These are phyloP conservation scores for Tilletia indica DNA, from an alignment of 1,284 basidiomycete species.

Conservation along the genomic window DNA sequence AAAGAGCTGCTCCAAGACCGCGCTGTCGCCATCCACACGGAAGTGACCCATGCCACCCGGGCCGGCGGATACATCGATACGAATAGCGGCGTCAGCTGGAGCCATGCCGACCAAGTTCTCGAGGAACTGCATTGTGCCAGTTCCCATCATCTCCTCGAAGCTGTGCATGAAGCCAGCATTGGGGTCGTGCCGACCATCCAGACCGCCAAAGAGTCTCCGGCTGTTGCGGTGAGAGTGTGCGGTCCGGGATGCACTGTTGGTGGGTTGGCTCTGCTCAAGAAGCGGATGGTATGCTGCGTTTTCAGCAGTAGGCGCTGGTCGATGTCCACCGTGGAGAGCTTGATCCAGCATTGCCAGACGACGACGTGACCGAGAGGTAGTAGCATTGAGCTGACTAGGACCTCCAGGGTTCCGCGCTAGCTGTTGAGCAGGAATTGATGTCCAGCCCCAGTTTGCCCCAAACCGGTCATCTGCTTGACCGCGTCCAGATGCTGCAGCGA, in stretches of 20 bases:
- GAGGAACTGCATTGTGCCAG: constrained; percentile 76
- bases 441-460: constrained; percentile 54
- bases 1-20: constrained; percentile 4
- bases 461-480: constrained; percentile 45
- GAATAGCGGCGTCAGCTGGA: constrained; percentile 34
- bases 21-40: constrained; percentile 37
- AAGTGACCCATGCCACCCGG: constrained; percentile 33
- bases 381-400: neutral
- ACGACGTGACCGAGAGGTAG: constrained; percentile 8
- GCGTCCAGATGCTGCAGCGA: constrained; percentile 19
- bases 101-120: constrained; percentile 66
- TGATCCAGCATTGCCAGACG: neutral
- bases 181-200: neutral
- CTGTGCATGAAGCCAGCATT: constrained; percentile 62
- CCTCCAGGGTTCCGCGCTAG: constrained; percentile 4
- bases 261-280: neutral
- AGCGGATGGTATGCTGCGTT: constrained; percentile 13
- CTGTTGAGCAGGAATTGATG: constrained; percentile 20
- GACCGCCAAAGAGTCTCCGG: constrained; percentile 13
- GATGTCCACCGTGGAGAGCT: neutral
- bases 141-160: constrained; percentile 78
- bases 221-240: constrained; percentile 17
- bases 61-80: constrained; percentile 42
- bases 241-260: neutral
- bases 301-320: neutral